phyloP scores from a whole-genome alignment of 192 early-diverging fungal genomes.

The Linnemannia zychae region DNA sequence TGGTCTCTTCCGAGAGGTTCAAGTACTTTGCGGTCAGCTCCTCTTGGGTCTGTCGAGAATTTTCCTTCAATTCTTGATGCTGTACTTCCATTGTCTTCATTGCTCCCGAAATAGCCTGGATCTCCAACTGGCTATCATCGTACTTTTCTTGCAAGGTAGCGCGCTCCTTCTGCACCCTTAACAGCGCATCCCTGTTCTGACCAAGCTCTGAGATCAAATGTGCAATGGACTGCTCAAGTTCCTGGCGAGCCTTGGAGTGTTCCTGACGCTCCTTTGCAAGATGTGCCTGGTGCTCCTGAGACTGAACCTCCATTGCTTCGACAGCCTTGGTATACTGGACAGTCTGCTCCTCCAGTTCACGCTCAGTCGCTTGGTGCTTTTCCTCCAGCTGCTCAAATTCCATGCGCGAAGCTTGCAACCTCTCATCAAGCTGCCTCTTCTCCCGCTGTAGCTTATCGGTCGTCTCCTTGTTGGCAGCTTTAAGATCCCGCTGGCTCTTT shows the following conservation, averaged over 20 bases:
- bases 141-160: constrained; percentile 16
- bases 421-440: constrained; percentile 16
- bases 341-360: constrained; percentile 7
- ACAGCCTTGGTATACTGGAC: constrained; percentile 22
- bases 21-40: constrained; percentile 8
- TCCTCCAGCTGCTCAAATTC: constrained; percentile 9
- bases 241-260: constrained; percentile 14
- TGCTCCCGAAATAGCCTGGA: constrained; percentile 15
- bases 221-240: constrained; percentile 26
- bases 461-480: not conserved
- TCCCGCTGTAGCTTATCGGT: constrained; percentile 5
- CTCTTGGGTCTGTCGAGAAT: constrained; percentile 14
- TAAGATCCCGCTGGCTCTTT: not conserved
- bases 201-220: constrained; percentile 28
- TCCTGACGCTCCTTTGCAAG: constrained; percentile 23
- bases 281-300: constrained; percentile 32
- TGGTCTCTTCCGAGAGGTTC: not conserved
- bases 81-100: constrained; percentile 11
- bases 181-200: constrained; percentile 35
- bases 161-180: constrained; percentile 20
- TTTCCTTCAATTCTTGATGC: constrained; percentile 13
- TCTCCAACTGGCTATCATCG: constrained; percentile 18
- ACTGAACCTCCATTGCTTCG: constrained; percentile 20
- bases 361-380: constrained; percentile 16
- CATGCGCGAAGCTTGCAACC: not conserved